Conservation (phyloP, 2,329 filamentous ascomycete genomes). For the Lojkania enalia region DNA sequence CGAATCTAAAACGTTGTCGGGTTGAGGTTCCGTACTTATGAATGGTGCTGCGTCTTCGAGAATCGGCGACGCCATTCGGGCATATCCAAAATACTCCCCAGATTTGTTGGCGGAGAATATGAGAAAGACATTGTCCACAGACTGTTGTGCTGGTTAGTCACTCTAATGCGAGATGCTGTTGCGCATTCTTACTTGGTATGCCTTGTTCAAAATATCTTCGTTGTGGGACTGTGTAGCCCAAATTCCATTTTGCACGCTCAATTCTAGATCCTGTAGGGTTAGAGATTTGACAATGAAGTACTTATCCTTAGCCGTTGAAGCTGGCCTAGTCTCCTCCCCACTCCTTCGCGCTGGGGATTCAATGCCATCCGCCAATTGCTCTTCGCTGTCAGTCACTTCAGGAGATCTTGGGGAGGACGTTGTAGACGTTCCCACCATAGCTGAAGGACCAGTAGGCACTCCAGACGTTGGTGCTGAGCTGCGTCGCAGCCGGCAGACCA, state of each 20-base stretch:
- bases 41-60: constrained; percentile 65
- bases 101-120: constrained; percentile 98
- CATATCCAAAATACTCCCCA: constrained; percentile 95
- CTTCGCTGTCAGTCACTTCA: constrained; percentile 19
- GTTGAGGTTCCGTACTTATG: constrained; percentile 60
- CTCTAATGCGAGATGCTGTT: constrained; percentile 8
- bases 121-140: constrained; percentile 81
- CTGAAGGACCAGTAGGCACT: constrained; percentile 60
- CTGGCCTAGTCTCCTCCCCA: constrained; percentile 15
- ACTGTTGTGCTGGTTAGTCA: constrained; percentile 52
- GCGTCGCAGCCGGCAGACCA: constrained; percentile 80
- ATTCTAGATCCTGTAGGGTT: constrained; percentile 84
- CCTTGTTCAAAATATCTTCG: constrained; percentile 78
- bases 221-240: constrained; percentile 98
- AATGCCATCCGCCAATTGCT: constrained; percentile 11
- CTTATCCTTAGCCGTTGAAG: constrained; percentile 63
- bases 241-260: constrained; percentile 82
- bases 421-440: constrained; percentile 40
- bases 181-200: constrained; percentile 68
- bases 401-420: constrained; percentile 33
- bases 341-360: constrained; percentile 16
- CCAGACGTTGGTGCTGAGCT: constrained; percentile 52
- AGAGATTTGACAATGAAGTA: constrained; percentile 95
- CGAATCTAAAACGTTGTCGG: constrained; percentile 57
- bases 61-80: constrained; percentile 84